Conservation (phyloP, 768 basidiomycete genomes). For the Xerocomellus chrysenteron region DNA sequence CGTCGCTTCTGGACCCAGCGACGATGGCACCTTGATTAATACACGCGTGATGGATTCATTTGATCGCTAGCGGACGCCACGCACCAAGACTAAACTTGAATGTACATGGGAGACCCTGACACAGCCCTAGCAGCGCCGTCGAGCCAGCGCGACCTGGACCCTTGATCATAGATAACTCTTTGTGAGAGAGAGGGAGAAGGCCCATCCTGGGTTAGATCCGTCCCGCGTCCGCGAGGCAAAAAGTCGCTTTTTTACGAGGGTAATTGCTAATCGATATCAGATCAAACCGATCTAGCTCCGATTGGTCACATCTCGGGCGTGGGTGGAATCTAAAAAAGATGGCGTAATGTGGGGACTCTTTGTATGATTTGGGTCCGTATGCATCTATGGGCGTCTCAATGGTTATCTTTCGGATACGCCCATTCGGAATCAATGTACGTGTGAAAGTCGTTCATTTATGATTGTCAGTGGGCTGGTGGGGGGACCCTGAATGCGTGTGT, state of each 20-base stretch:
- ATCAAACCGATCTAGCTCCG: constrained; percentile 20
- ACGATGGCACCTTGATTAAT: neutral
- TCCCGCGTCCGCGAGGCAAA: constrained; percentile 1
- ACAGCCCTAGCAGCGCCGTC: constrained; percentile 2
- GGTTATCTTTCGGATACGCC: no score
- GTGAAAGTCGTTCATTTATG: no score
- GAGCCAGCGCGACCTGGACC: neutral
- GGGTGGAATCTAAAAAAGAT: neutral
- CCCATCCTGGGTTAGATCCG: constrained; percentile 4
- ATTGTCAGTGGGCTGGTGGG: no score
- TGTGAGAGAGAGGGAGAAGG: neutral
- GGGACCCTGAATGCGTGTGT: no score
- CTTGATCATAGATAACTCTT: neutral
- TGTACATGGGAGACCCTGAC: neutral
- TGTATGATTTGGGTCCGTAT: neutral
- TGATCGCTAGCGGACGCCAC: constrained; percentile 8
- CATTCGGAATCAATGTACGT: no score
- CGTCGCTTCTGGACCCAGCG: constrained; percentile 12
- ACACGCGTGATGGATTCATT: constrained; percentile 14
- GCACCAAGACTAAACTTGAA: neutral
- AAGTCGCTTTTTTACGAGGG: neutral
- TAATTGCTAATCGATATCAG: constrained; percentile 19
- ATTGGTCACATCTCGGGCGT: neutral
- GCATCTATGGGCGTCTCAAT: no score
- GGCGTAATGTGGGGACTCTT: neutral